These are phyloP conservation scores for Leptomonas seymouri DNA, from an alignment of 208 protist genomes.

Conservation along the genomic window DNA sequence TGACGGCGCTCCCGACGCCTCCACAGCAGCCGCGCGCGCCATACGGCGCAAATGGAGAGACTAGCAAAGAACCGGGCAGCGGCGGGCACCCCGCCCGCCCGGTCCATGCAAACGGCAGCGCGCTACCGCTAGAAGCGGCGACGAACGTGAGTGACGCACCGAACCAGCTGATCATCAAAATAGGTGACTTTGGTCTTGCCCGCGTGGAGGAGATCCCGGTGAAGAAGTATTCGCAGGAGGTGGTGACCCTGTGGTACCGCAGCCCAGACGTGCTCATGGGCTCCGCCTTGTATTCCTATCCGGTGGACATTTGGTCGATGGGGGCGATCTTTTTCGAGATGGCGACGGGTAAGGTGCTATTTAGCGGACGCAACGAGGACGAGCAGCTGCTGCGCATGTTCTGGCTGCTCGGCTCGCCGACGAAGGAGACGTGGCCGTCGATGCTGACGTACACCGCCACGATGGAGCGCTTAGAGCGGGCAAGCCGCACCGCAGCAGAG, in stretches of 20 bases:
- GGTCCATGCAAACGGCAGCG: constrained; percentile 2
- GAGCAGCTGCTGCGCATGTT: constrained; percentile 93
- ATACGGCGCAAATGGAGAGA: not conserved
- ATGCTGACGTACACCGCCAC: constrained; percentile 70
- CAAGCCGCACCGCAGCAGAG: constrained; percentile 20
- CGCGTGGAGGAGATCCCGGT: constrained; percentile 90
- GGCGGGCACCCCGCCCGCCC: not conserved
- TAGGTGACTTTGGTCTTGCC: constrained; percentile 91
- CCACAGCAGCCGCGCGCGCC: not conserved
- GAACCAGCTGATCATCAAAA: constrained; percentile 65
- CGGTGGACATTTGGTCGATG: constrained; percentile 94
- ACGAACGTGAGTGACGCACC: not conserved
- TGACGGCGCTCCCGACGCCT: constrained; percentile 25
- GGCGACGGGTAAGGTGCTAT: constrained; percentile 83
- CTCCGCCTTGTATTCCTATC: constrained; percentile 72
- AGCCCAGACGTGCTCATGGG: constrained; percentile 93
- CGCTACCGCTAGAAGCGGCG: constrained; percentile 15
- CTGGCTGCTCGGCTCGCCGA: constrained; percentile 93
- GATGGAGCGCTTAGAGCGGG: constrained; percentile 40
- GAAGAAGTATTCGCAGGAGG: constrained; percentile 93
- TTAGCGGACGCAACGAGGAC: constrained; percentile 85
- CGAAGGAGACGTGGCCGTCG: constrained; percentile 93
- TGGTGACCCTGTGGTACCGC: constrained; percentile 95
- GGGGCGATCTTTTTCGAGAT: constrained; percentile 96
- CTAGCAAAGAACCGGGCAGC: not conserved